Conservation (phyloP, 768 basidiomycete species). For the Panaeolus papilionaceus region DNA sequence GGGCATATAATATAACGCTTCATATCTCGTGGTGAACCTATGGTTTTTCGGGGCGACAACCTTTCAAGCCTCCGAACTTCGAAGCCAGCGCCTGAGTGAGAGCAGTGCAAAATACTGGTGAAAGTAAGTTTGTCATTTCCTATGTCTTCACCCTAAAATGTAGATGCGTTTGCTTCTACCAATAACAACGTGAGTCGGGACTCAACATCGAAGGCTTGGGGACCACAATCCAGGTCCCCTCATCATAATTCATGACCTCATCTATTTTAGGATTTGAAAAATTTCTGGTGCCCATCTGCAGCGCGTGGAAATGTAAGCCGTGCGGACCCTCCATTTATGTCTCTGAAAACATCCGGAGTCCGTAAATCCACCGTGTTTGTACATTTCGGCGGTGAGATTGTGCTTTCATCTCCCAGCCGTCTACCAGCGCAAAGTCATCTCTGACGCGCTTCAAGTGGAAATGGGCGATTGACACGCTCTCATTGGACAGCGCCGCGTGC, state of each 20-base stretch:
- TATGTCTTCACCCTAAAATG: neutral
- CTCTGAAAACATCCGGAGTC: constrained; percentile 6
- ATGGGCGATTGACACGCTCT: constrained; percentile 5
- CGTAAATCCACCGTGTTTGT: neutral
- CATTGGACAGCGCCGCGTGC: constrained; percentile 11
- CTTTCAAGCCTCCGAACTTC: no score
- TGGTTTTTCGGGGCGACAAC: neutral
- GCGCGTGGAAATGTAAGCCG: constrained; percentile 28
- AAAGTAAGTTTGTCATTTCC: no score
- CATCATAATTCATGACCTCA: neutral
- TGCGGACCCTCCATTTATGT: constrained; percentile 22
- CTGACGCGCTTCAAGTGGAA: constrained; percentile 12
- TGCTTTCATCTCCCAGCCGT: neutral
- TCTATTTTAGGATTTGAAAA: constrained; percentile 30
- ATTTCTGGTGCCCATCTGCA: constrained; percentile 22
- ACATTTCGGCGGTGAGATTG: neutral
- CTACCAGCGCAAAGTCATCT: constrained; percentile 6
- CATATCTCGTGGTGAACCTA: neutral
- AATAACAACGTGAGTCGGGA: neutral
- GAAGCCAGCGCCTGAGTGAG: no score
- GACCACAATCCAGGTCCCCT: no score
- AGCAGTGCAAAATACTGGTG: no score
- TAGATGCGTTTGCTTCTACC: neutral
- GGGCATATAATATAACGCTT: neutral
- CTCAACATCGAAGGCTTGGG: no score